These are phyloP conservation scores for Phaffomyces antillensis DNA, from an alignment of 805 yeast genomes.

Conservation along the genomic window DNA sequence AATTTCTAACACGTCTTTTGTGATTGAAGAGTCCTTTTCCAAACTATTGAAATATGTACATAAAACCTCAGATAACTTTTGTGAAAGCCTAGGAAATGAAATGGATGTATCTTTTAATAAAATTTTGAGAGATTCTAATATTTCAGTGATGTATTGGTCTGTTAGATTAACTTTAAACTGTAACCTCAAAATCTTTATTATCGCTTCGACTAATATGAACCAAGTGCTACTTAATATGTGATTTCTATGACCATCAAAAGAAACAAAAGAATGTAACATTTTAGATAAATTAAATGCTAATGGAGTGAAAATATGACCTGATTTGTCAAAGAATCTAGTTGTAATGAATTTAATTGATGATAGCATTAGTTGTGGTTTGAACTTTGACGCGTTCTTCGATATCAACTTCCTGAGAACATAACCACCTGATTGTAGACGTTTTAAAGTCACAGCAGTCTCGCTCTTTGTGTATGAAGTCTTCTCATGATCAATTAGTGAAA, in stretches of 20 bases:
- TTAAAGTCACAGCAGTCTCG: conserved; percentile 22
- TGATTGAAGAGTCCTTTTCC: conserved; percentile 23
- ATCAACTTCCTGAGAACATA: conserved; percentile 24
- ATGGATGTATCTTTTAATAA: conserved; percentile 22
- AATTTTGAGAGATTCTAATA: conserved; percentile 19
- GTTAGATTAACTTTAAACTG: conserved; percentile 8
- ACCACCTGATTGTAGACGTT: conserved; percentile 28
- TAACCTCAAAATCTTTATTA: conserved; percentile 8
- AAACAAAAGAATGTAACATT: conserved; percentile 21
- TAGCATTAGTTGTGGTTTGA: conserved; percentile 14
- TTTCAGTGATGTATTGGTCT: conserved; percentile 24
- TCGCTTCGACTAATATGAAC: conserved; percentile 4
- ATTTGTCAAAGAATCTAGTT: conserved; percentile 9
- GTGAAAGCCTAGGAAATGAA: conserved; percentile 16
- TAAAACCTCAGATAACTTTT: conserved; percentile 15
- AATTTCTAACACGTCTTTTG: conserved; percentile 32
- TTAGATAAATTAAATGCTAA: conserved; percentile 25
- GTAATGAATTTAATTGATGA: conserved; percentile 7
- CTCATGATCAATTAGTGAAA: conserved; percentile 31
- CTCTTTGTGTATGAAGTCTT: conserved; percentile 22
- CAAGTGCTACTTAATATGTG: conserved; percentile 15
- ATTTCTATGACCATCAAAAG: conserved; percentile 15
- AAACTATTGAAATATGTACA: conserved; percentile 16
- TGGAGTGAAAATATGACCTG: conserved; percentile 20
- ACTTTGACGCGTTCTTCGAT: conserved; percentile 5